Evolutionary conservation across 1,139 yeast species (phyloP).

Genomic region (Taphrina deformans): DNA sequence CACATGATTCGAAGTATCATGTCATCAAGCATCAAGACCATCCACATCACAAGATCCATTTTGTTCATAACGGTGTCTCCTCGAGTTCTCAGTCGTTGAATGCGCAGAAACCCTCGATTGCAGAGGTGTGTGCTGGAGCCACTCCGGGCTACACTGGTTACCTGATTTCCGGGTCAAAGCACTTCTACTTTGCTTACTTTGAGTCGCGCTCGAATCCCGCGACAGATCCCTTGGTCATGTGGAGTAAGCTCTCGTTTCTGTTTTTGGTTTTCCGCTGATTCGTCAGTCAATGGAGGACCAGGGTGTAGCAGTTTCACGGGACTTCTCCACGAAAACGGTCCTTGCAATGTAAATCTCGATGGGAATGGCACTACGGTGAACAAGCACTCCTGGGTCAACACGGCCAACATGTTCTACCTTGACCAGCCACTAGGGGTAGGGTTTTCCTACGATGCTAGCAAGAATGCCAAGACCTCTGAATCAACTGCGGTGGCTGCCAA

Average conservation of each 20-base stretch:
- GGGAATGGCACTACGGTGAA: slow-evolving; percentile 58
- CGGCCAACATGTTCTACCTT: slow-evolving; percentile 45
- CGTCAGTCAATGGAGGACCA: slow-evolving; percentile 66
- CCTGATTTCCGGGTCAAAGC: slow-evolving; percentile 77
- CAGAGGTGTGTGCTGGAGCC: slow-evolving; percentile 10
- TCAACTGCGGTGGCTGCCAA: slow-evolving; percentile 5
- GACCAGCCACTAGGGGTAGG: slow-evolving; percentile 98
- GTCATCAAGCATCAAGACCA: neutral
- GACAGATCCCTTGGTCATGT: slow-evolving; percentile 78
- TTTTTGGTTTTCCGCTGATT: neutral
- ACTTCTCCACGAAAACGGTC: slow-evolving; percentile 88
- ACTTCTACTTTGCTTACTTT: slow-evolving; percentile 80
- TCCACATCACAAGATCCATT: slow-evolving; percentile 3
- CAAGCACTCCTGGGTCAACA: slow-evolving; percentile 42
- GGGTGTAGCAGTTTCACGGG: slow-evolving; percentile 99
- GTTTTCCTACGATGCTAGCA: slow-evolving; percentile 54
- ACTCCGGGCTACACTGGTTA: slow-evolving; percentile 64
- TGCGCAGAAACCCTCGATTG: neutral
- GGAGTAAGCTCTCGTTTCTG: slow-evolving; percentile 62
- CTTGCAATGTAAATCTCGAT: slow-evolving; percentile 73
- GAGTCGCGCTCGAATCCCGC: slow-evolving; percentile 86
- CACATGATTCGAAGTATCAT: neutral
- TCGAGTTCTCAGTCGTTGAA: neutral
- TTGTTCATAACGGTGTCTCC: neutral
- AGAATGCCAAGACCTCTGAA: slow-evolving; percentile 43